Evolutionary conservation across 106 monocot genomes (phyloP).

Genomic region (Apostasia ramifera): DNA sequence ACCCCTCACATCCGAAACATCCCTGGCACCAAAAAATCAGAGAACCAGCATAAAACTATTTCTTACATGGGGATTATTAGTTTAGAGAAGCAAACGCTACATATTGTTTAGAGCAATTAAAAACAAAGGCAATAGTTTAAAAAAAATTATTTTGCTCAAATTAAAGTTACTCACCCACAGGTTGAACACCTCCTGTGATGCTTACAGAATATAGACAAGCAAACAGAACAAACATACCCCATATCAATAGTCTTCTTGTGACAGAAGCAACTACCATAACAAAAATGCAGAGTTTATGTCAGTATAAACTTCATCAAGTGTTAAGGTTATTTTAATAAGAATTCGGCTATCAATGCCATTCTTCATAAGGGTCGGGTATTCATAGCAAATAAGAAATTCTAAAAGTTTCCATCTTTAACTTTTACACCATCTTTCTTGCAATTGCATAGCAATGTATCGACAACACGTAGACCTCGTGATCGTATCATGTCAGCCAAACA

Average conservation of each 20-base stretch:
- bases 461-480: no score
- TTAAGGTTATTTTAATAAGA: no score
- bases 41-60: neutral
- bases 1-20: no score
- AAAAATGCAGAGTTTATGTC: no score
- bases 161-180: slow-evolving; percentile 62
- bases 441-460: neutral
- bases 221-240: slow-evolving; percentile 96
- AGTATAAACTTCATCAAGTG: no score
- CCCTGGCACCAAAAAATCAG: no score
- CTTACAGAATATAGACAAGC: slow-evolving; percentile 97
- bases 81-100: neutral
- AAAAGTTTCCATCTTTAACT: neutral
- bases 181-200: slow-evolving; percentile 94
- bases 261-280: slow-evolving; percentile 73
- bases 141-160: neutral
- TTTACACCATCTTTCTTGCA: neutral
- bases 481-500: no score
- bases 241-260: slow-evolving; percentile 93
- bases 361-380: no score
- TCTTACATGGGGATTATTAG: no score
- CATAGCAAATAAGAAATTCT: neutral
- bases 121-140: neutral
- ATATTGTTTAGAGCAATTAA: neutral
- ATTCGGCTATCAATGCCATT: no score